Evolutionary conservation across 352 stramenopile genomes (phyloP).

Genomic region (Phytopythium cucurbitacearum): DNA sequence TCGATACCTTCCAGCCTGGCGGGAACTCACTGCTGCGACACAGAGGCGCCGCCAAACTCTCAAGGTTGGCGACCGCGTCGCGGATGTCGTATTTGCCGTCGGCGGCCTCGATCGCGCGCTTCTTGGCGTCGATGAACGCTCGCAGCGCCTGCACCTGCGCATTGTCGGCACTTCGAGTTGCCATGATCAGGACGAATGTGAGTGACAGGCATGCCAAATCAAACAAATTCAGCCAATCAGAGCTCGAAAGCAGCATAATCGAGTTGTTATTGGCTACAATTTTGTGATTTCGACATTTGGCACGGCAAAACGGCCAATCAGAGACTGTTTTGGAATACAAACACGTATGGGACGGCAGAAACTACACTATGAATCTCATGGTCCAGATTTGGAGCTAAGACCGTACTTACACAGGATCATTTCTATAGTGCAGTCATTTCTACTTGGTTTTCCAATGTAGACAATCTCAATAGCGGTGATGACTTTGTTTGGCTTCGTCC

Average conservation of each 20-base stretch:
- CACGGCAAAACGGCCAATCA: no score
- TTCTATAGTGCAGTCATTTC: conserved; percentile 14
- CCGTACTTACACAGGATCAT: conserved; percentile 26
- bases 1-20: conserved; percentile 40
- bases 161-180: not conserved
- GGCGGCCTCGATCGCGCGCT: conserved; percentile 36
- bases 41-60: conserved; percentile 35
- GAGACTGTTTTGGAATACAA: no score
- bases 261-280: no score
- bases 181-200: no score
- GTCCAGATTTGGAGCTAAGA: conserved; percentile 6
- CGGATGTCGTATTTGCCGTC: conserved; percentile 45
- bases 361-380: not conserved
- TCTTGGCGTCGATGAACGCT: conserved; percentile 41
- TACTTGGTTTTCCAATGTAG: conserved; percentile 8
- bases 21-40: conserved; percentile 20
- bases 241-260: no score
- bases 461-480: conserved; percentile 21
- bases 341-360: not conserved
- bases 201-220: no score
- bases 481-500: conserved; percentile 13
- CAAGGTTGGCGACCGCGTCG: conserved; percentile 19
- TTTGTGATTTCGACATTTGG: no score
- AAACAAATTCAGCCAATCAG: no score
- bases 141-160: conserved; percentile 35